phyloP scores from a whole-genome alignment of 768 basidiomycete species.

The Psilocybe tampanensis region DNA sequence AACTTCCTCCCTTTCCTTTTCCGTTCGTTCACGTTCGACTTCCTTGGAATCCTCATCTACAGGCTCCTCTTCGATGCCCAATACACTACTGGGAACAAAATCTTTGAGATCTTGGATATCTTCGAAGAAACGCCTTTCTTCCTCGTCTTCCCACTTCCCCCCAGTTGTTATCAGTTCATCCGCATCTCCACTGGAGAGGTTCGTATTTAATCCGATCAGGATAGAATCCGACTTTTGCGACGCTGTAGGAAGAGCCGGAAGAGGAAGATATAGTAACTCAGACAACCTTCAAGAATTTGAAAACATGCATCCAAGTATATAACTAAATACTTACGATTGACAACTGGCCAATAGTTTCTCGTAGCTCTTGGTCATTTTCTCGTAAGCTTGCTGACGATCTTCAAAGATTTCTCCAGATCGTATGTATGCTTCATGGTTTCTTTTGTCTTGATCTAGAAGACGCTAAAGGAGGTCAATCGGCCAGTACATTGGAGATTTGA shows the following conservation, averaged over 20 bases:
- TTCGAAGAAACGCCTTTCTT: slow-evolving; percentile 92
- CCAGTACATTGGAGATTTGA: not conserved
- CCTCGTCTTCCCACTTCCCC: slow-evolving; percentile 98
- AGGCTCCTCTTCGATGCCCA: slow-evolving; percentile 68
- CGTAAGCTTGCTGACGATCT: slow-evolving; percentile 97
- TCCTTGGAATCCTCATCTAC: slow-evolving; percentile 52
- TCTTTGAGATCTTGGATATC: slow-evolving; percentile 91
- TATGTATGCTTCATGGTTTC: slow-evolving; percentile 99
- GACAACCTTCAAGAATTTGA: slow-evolving; percentile 60
- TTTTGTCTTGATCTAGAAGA: slow-evolving; percentile 93
- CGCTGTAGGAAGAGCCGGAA: slow-evolving; percentile 82
- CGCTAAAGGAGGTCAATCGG: slow-evolving; percentile 49
- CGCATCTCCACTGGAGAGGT: slow-evolving; percentile 42
- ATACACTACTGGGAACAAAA: slow-evolving; percentile 84
- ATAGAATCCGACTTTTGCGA: slow-evolving; percentile 85
- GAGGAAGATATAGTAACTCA: slow-evolving; percentile 81
- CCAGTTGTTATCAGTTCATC: slow-evolving; percentile 61
- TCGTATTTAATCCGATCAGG: slow-evolving; percentile 59
- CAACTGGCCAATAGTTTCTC: slow-evolving; percentile 90
- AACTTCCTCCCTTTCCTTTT: slow-evolving; percentile 69
- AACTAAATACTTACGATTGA: slow-evolving; percentile 63
- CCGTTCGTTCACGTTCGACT: slow-evolving; percentile 50
- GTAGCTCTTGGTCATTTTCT: slow-evolving; percentile 96
- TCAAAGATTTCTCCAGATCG: slow-evolving; percentile 99
- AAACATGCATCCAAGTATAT: not conserved